Conservation (phyloP, 2,329 filamentous ascomycete species). For the Colletotrichum caudatum region DNA sequence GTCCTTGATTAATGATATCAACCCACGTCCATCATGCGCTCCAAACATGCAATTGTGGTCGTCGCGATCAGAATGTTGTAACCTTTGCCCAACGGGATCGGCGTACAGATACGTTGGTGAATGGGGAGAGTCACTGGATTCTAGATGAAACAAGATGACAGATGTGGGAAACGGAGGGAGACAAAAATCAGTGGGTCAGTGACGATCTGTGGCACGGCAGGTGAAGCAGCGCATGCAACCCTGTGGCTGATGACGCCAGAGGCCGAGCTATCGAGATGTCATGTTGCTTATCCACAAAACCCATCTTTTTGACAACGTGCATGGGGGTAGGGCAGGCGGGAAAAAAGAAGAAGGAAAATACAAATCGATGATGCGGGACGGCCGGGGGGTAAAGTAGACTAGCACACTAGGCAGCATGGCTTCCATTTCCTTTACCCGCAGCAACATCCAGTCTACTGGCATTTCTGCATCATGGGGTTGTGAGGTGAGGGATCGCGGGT, state of each 20-base stretch:
- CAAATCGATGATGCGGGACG: background rate
- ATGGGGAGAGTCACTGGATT: conserved; percentile 16
- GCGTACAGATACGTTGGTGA: background rate
- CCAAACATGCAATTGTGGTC: conserved; percentile 19
- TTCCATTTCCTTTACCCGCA: conserved; percentile 16
- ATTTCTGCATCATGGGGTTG: conserved; percentile 14
- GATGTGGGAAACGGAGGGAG: conserved; percentile 28
- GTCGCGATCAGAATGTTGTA: conserved; percentile 10
- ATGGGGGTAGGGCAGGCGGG: no score
- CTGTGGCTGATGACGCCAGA: conserved; percentile 40
- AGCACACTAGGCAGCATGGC: no score
- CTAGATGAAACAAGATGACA: conserved; percentile 40
- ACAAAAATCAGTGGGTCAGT: background rate
- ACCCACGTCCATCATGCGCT: conserved; percentile 27
- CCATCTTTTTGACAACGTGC: background rate
- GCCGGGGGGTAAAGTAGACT: no score
- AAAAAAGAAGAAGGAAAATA: background rate
- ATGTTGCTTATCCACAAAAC: background rate
- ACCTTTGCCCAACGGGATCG: conserved; percentile 15
- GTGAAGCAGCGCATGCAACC: background rate
- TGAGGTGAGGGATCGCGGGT: background rate
- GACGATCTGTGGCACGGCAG: conserved; percentile 32
- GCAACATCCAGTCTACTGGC: conserved; percentile 12
- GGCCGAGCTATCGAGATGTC: conserved; percentile 2
- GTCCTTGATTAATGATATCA: conserved; percentile 23